A percentile compares a stretch with the other conserved stretches of the same genome.
phyloP scores from a whole-genome alignment of 345 rosid genomes.

The Ceriops decandra region DNA sequence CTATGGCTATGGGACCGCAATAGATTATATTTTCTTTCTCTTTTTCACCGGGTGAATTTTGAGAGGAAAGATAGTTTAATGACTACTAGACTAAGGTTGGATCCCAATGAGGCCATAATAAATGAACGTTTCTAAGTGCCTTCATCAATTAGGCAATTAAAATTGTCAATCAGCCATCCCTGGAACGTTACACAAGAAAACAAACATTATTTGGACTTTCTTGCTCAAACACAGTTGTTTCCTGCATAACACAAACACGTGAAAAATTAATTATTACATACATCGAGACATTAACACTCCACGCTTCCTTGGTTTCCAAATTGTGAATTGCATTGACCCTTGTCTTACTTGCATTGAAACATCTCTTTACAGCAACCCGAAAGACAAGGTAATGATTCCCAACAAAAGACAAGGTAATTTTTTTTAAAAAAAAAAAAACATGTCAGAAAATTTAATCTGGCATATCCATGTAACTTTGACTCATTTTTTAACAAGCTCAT shows the following conservation, averaged over 20 bases:
- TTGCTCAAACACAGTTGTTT: background rate
- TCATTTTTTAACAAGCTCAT: background rate
- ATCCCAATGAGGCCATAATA: too few species aligned
- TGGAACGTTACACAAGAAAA: too few species aligned
- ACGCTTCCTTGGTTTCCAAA: slow-evolving; percentile 33
- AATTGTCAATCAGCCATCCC: too few species aligned
- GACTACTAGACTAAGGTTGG: too few species aligned
- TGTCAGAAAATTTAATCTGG: background rate
- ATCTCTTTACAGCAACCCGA: slow-evolving; percentile 9
- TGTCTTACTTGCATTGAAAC: slow-evolving; percentile 23
- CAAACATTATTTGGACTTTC: background rate
- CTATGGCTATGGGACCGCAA: too few species aligned
- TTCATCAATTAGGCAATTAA: too few species aligned
- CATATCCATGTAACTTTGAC: background rate
- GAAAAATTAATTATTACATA: background rate
- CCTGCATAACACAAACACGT: background rate
- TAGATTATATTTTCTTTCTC: too few species aligned
- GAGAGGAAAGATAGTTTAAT: too few species aligned
- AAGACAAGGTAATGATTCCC: too few species aligned
- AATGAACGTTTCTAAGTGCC: too few species aligned
- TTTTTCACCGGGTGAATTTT: too few species aligned
- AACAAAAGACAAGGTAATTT: slow-evolving; percentile 1
- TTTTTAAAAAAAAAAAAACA: background rate
- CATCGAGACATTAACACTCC: slow-evolving; percentile 36
- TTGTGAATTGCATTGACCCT: slow-evolving; percentile 10